Conservation (phyloP, 345 rosid species). For the Ceriops decandra region DNA sequence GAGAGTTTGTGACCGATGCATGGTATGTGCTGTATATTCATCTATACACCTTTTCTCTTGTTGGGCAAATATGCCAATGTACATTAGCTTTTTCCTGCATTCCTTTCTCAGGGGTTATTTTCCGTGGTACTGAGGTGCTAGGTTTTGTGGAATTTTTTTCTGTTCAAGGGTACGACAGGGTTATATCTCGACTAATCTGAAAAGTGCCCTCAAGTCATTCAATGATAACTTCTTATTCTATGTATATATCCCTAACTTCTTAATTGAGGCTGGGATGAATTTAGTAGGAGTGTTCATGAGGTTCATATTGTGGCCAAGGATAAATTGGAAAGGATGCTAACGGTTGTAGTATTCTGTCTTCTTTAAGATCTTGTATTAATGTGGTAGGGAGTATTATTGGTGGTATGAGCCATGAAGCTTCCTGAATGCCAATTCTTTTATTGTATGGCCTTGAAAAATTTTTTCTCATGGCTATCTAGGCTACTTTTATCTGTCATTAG, state of each 20-base stretch:
- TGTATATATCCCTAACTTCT: no score
- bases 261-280: no score
- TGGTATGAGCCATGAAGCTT: background rate
- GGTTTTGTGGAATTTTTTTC: no score
- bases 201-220: no score
- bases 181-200: no score
- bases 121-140: background rate
- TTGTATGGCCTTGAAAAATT: background rate
- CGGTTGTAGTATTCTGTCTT: background rate
- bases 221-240: no score
- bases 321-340: background rate
- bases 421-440: background rate
- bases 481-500: background rate
- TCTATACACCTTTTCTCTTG: conserved; percentile 2
- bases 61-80: no score
- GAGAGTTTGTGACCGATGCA: conserved; percentile 92
- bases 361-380: background rate
- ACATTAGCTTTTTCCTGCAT: background rate
- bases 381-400: no score
- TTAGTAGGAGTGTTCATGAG: background rate
- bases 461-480: background rate
- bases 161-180: no score
- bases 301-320: background rate
- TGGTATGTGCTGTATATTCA: conserved; percentile 46
- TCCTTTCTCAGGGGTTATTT: background rate